Percentiles rank a stretch among this genome's conserved stretches.
These are phyloP conservation scores for Naganishia liquefaciens DNA, from an alignment of 1,284 basidiomycete genomes.

Conservation along the genomic window DNA sequence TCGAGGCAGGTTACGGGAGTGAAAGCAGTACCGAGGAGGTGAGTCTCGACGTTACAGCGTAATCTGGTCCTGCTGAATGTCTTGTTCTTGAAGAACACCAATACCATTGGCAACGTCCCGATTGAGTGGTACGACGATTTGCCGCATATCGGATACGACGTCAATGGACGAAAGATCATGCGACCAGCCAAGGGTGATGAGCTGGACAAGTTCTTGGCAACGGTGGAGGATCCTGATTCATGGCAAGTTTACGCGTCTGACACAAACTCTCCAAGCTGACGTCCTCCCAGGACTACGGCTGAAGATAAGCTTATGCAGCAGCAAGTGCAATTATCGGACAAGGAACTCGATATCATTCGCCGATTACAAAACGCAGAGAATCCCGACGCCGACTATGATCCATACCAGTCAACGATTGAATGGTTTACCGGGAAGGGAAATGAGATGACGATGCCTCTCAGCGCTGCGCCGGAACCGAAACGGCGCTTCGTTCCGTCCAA, in stretches of 20 bases:
- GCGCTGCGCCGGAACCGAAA: constrained; percentile 91
- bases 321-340: constrained; percentile 81
- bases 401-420: constrained; percentile 89
- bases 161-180: constrained; percentile 91
- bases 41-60: constrained; percentile 47
- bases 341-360: constrained; percentile 94
- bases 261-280: constrained; percentile 2
- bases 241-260: constrained; percentile 63
- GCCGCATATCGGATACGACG: constrained; percentile 97
- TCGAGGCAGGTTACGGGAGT: constrained; percentile 93
- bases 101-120: constrained; percentile 92
- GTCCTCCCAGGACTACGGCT: constrained; percentile 72
- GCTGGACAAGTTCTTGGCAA: constrained; percentile 93
- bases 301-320: constrained; percentile 86
- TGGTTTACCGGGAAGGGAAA: constrained; percentile 98
- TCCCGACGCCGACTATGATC: constrained; percentile 84
- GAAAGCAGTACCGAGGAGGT: constrained; percentile 97
- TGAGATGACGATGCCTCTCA: constrained; percentile 89
- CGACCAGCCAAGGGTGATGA: constrained; percentile 95
- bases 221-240: constrained; percentile 84
- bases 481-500: constrained; percentile 95
- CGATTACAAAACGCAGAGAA: constrained; percentile 86
- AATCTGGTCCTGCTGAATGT: neutral
- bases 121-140: constrained; percentile 99
- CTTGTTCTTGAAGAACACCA: constrained; percentile 68